These are phyloP conservation scores for Boletus huronensis DNA, from an alignment of 768 basidiomycete genomes.

Conservation along the genomic window DNA sequence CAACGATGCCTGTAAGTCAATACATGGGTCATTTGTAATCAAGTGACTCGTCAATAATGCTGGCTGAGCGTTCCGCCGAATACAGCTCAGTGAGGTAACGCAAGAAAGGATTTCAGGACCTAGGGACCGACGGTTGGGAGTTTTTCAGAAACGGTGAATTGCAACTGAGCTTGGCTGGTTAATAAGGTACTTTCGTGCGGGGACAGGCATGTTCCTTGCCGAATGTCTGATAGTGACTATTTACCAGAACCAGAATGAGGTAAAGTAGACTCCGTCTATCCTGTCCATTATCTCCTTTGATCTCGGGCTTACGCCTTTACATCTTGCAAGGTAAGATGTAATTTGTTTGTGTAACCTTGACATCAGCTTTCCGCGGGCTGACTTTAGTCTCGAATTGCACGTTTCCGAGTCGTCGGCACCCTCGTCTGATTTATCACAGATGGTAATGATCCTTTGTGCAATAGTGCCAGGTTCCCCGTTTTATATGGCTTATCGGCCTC, in stretches of 20 bases:
- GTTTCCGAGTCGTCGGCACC: not conserved
- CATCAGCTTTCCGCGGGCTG: not conserved
- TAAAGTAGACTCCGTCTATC: not conserved
- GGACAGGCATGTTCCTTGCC: not conserved
- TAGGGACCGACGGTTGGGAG: not conserved
- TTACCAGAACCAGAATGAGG: not conserved
- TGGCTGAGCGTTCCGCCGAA: not conserved
- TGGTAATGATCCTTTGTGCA: not conserved
- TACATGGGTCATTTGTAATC: not conserved
- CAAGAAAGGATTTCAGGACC: not conserved
- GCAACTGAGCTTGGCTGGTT: not conserved
- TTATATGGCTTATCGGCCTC: not conserved
- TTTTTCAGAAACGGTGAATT: not conserved
- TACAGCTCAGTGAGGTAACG: not conserved
- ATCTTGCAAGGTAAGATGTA: not conserved
- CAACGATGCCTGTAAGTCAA: not conserved
- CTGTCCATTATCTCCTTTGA: not conserved
- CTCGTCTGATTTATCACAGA: not conserved
- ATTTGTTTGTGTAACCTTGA: not conserved
- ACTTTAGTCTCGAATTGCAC: not conserved
- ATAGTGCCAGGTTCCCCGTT: not conserved
- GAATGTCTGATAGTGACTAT: not conserved
- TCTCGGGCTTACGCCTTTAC: not conserved
- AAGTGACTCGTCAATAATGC: not conserved
- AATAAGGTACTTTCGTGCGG: not conserved